Percentiles rank a stretch among this genome's conserved stretches.
Evolutionary conservation across 257 asterid genomes (phyloP).

Genomic region (Lantana camara): DNA sequence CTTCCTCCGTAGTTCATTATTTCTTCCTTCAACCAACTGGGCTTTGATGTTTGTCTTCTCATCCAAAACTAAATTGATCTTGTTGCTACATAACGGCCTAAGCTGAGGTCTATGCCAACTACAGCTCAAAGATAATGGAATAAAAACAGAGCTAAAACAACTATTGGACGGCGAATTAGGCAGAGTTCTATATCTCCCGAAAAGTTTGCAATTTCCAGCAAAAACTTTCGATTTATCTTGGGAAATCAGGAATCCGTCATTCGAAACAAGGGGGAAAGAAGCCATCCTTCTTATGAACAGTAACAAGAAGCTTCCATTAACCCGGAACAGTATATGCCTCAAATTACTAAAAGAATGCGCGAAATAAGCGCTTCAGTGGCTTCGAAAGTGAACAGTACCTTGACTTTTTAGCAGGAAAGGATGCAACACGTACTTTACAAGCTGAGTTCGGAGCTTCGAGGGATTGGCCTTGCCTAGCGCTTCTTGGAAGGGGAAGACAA

Average conservation of each 20-base stretch:
- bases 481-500: constrained; percentile 25
- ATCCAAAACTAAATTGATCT: constrained; percentile 44
- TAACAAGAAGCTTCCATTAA: constrained; percentile 40
- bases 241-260: constrained; percentile 42
- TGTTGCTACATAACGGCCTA: constrained; percentile 47
- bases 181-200: constrained; percentile 28
- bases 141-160: constrained; percentile 36
- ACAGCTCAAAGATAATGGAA: constrained; percentile 44
- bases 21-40: constrained; percentile 44
- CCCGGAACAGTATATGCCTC: constrained; percentile 27
- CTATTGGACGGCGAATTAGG: constrained; percentile 40
- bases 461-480: not conserved
- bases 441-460: constrained; percentile 25
- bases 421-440: not conserved
- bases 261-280: constrained; percentile 67
- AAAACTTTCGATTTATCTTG: constrained; percentile 44
- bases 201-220: constrained; percentile 38
- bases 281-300: constrained; percentile 55
- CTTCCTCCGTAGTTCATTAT: constrained; percentile 44
- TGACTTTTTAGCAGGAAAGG: constrained; percentile 9
- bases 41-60: constrained; percentile 45
- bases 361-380: not conserved
- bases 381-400: constrained; percentile 28
- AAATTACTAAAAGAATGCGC: constrained; percentile 21
- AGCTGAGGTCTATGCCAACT: constrained; percentile 34